Base-by-base conservation (phyloP, 352 stramenopile species). In the Blastocystis sp. region DNA sequence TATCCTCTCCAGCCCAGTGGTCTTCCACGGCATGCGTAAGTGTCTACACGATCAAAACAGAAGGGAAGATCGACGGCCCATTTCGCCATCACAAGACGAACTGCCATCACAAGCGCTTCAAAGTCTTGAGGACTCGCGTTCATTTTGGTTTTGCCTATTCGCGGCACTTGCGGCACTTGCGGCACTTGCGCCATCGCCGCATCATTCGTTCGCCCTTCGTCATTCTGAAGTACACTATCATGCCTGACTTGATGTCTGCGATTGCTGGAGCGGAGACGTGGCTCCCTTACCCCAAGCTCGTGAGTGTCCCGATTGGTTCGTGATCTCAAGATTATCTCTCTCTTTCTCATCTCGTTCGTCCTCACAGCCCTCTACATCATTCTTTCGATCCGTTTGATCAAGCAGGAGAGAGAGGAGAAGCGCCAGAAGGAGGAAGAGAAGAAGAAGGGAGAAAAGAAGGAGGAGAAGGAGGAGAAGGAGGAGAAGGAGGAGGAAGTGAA, bases 361-460 rank as follows among this genome's bases (percentile, higher is more conserved):
- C 67, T 78, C 21, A 78, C 67, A 18, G 67, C 24, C 21, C 67
- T 78, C 21, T 78, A 78, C 67, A 78, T 78, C 44, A 18, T 56
- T 57, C 67, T 78, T 29, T 78, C 67, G 38, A 61, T 78, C 40
- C 40, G 46, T 57, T 18, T 78, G 38, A 78, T 78, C 24, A 57
- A 51, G 44, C 14, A 59, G 34, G 67, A 78, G 40, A 56, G 67
- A 57, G 67, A 78, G 48, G 67, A 78, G 67, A 78, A 59, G 44
- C 18, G 49, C 14, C 38, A 57, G 42, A 78, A 59, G 67, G 51
- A 78, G 38, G 67, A 57, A 42, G 27, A n/a, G 14, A 69, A 69
- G 57, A n/a, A n/a, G n/a, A n/a, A n/a, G n/a, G n/a, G n/a, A n/a
- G n/a, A n/a, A n/a, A n/a, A n/a, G n/a, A 24, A 36, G 32, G 36